phyloP scores from a whole-genome alignment of 495 filamentous ascomycete genomes.

The Rostrohypoxylon terebratum region DNA sequence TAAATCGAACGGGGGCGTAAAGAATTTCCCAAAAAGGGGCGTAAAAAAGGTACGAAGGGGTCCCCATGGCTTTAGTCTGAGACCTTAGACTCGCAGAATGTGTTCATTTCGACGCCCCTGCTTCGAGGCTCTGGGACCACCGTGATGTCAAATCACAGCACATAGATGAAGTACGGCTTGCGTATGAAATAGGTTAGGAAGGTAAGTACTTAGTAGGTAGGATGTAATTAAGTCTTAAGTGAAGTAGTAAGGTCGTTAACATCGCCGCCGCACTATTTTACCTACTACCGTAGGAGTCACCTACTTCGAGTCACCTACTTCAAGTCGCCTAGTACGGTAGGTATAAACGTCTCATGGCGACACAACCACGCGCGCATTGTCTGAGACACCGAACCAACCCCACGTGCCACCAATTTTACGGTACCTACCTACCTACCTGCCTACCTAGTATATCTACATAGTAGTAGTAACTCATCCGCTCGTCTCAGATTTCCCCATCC shows the following conservation, averaged over 20 bases:
- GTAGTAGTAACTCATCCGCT: background rate
- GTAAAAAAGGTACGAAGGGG: background rate
- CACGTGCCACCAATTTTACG: background rate
- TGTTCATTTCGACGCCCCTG: background rate
- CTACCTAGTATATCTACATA: background rate
- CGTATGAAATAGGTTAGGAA: background rate
- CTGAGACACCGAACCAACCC: background rate
- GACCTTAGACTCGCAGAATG: slow-evolving; percentile 9
- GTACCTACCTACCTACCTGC: too few relatives aligned
- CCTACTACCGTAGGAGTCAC: background rate
- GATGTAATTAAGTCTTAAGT: too few relatives aligned
- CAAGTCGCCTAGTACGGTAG: too few relatives aligned
- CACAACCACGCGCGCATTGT: background rate
- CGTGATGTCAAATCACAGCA: background rate
- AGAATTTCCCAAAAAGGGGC: slow-evolving; percentile 1
- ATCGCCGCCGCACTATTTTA: background rate
- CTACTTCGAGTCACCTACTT: background rate
- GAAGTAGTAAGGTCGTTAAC: background rate
- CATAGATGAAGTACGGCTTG: background rate
- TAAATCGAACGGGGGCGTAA: too few relatives aligned
- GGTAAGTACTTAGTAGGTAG: too few relatives aligned
- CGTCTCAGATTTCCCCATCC: background rate
- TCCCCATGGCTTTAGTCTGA: slow-evolving; percentile 20
- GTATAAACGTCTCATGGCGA: background rate
- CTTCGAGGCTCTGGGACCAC: background rate